These are phyloP conservation scores for Hysterium pulicare DNA, from an alignment of 2,329 filamentous ascomycete genomes.

Conservation along the genomic window DNA sequence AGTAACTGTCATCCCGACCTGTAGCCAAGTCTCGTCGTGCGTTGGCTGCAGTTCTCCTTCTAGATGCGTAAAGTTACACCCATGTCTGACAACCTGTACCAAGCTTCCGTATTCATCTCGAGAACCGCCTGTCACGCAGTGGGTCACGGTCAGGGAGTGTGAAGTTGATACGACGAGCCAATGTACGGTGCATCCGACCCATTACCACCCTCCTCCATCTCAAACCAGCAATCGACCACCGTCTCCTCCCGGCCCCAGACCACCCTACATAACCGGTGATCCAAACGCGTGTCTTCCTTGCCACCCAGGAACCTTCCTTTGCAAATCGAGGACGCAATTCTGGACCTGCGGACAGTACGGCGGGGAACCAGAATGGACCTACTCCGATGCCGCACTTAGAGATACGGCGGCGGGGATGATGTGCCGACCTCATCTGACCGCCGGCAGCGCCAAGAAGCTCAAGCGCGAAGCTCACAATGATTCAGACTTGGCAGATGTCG, in stretches of 20 bases:
- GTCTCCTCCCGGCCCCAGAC: neutral
- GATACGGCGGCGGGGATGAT: conserved; percentile 34
- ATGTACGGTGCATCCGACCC: conserved; percentile 8
- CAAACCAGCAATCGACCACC: conserved; percentile 3
- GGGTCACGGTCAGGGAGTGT: no score
- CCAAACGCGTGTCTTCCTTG: conserved; percentile 33
- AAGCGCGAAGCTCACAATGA: neutral
- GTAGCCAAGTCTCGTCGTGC: no score
- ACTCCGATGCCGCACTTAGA: conserved; percentile 25
- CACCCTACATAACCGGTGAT: conserved; percentile 22
- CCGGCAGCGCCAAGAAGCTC: conserved; percentile 10
- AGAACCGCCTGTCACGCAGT: neutral
- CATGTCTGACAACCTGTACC: neutral
- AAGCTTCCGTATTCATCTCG: conserved; percentile 2
- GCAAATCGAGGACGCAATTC: conserved; percentile 31
- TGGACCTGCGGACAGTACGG: conserved; percentile 31
- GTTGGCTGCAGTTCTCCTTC: conserved; percentile 2
- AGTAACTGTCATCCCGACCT: no score
- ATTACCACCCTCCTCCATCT: conserved; percentile 5
- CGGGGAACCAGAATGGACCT: conserved; percentile 31
- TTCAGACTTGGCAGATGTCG: neutral
- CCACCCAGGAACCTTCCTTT: conserved; percentile 39
- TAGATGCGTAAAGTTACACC: conserved; percentile 5
- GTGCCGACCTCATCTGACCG: conserved; percentile 31
- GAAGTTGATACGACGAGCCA: no score